Evolutionary conservation across 306 rosid species (phyloP).

Genomic region (Acacia crassicarpa): DNA sequence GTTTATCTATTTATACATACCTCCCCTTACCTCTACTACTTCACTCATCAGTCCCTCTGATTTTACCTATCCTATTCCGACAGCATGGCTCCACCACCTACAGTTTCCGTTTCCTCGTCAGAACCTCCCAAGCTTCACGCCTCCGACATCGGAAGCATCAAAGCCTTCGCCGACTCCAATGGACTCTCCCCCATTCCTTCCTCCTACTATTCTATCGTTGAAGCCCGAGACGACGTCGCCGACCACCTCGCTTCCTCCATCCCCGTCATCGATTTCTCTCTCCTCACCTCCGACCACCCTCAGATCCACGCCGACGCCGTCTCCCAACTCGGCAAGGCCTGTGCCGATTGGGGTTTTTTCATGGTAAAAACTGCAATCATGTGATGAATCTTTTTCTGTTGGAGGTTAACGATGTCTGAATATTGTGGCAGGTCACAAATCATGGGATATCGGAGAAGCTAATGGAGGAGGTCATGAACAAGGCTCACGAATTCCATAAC

Average conservation of each 20-base stretch:
- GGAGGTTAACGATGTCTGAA: neutral
- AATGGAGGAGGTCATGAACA: conserved; percentile 40
- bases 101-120: neutral
- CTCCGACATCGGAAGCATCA: conserved; percentile 40
- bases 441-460: conserved; percentile 54
- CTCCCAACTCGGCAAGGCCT: conserved; percentile 37
- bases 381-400: no score
- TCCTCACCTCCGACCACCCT: conserved; percentile 41
- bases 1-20: neutral
- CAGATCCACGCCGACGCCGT: conserved; percentile 30
- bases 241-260: conserved; percentile 38
- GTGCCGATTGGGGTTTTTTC: conserved; percentile 58
- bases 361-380: conserved; percentile 11
- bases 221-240: conserved; percentile 30
- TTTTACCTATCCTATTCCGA: neutral
- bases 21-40: no score
- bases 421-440: conserved; percentile 42
- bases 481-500: conserved; percentile 40
- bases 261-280: conserved; percentile 50
- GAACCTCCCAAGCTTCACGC: conserved; percentile 19
- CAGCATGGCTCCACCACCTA: conserved; percentile 31
- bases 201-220: conserved; percentile 32
- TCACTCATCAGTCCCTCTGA: neutral
- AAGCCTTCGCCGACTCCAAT: conserved; percentile 38
- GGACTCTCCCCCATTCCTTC: conserved; percentile 37